Evolutionary conservation across 441 rosid species (phyloP).

Genomic region (Adansonia gregorii): DNA sequence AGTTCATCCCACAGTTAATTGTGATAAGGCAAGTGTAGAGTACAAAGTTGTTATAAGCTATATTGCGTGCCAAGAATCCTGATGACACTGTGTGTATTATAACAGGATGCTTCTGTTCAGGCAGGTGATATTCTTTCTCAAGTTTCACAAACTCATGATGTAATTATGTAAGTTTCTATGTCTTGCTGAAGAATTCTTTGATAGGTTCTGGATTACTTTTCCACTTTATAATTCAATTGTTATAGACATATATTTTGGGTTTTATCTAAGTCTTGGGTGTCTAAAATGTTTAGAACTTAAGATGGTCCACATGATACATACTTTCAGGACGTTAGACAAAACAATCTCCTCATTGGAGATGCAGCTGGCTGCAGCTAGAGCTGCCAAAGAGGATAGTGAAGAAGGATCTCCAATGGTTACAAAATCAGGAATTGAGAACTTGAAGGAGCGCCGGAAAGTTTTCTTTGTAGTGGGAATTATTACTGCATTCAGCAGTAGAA

Average conservation of each 20-base stretch:
- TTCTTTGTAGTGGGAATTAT: slow-evolving; percentile 95
- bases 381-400: slow-evolving; percentile 53
- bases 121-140: slow-evolving; percentile 78
- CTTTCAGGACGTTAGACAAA: slow-evolving; percentile 77
- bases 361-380: slow-evolving; percentile 86
- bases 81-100: slow-evolving; percentile 25
- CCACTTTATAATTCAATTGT: background rate
- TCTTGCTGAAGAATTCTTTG: slow-evolving; percentile 26
- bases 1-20: slow-evolving; percentile 57
- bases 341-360: slow-evolving; percentile 84
- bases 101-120: slow-evolving; percentile 53
- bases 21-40: slow-evolving; percentile 64
- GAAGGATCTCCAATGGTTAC: slow-evolving; percentile 55
- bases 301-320: slow-evolving; percentile 13
- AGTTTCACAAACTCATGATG: slow-evolving; percentile 86
- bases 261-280: background rate
- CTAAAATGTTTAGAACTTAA: slow-evolving; percentile 14
- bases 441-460: slow-evolving; percentile 61
- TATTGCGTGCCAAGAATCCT: slow-evolving; percentile 9
- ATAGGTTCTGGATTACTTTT: slow-evolving; percentile 11
- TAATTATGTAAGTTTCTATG: slow-evolving; percentile 63
- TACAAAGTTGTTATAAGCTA: slow-evolving; percentile 6
- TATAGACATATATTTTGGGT: background rate
- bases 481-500: slow-evolving; percentile 94
- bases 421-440: slow-evolving; percentile 48